Percentiles rank a stretch among this genome's conserved stretches.
Conservation (phyloP, 257 asterid species). For the Pogostemon cablin region DNA sequence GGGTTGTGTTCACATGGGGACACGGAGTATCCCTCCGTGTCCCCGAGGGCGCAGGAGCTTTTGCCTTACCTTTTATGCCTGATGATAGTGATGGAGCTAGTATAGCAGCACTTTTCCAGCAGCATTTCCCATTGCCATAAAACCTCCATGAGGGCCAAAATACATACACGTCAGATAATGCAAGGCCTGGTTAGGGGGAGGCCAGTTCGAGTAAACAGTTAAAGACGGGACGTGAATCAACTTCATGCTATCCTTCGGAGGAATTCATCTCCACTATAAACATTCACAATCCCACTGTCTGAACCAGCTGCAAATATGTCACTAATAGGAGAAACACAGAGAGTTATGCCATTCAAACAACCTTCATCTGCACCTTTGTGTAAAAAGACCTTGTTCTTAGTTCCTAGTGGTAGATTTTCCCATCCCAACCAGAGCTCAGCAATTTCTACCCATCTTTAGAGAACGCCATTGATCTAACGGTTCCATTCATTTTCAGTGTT, state of each 20-base stretch:
- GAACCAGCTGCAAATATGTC: conserved; percentile 94
- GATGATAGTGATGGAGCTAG: conserved; percentile 89
- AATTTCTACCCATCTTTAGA: conserved; percentile 67
- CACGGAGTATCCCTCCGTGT: too few relatives aligned
- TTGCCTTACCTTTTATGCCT: conserved; percentile 58
- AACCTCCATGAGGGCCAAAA: conserved; percentile 94
- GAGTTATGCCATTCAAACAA: conserved; percentile 76
- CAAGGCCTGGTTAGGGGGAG: conserved; percentile 50
- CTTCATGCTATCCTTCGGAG: conserved; percentile 75
- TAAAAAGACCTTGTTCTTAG: conserved; percentile 70
- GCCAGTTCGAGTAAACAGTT: conserved; percentile 89
- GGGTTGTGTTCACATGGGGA: too few relatives aligned
- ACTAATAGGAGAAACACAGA: conserved; percentile 65
- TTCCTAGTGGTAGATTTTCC: conserved; percentile 88
- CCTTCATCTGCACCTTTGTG: conserved; percentile 92
- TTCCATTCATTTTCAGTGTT: conserved; percentile 90
- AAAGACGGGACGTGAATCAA: conserved; percentile 71
- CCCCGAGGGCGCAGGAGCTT: too few relatives aligned
- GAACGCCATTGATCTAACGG: conserved; percentile 74
- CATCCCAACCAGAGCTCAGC: conserved; percentile 88
- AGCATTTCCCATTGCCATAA: conserved; percentile 86
- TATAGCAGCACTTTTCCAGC: conserved; percentile 76
- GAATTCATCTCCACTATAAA: conserved; percentile 68
- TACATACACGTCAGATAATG: conserved; percentile 73
- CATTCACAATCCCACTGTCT: conserved; percentile 82